A percentile compares a stretch with the other conserved stretches of the same genome.
These are phyloP conservation scores for Macrocybe sp. DNA, from an alignment of 1,284 basidiomycete genomes.

Conservation along the genomic window DNA sequence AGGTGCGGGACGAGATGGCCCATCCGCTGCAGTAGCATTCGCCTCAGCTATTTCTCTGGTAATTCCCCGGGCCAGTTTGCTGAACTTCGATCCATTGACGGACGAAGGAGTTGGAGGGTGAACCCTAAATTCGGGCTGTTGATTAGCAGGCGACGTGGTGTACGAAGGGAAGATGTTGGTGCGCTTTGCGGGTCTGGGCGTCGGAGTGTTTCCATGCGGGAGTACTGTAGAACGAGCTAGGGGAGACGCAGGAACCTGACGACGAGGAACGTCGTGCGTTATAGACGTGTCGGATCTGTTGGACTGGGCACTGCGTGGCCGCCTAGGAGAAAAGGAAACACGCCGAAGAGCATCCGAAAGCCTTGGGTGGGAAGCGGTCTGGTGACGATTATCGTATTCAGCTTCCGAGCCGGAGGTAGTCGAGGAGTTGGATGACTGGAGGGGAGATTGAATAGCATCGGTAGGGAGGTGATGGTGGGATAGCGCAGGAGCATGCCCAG, in stretches of 20 bases:
- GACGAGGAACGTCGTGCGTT: constrained; percentile 1
- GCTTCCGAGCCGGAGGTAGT: constrained; percentile 44
- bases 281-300: constrained; percentile 9
- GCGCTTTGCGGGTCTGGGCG: constrained; percentile 28
- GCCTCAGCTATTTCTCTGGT: constrained; percentile 31
- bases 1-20: not conserved
- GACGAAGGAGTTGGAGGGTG: constrained; percentile 56
- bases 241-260: constrained; percentile 20
- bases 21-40: not conserved
- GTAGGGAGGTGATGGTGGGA: constrained; percentile 18
- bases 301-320: constrained; percentile 50
- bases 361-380: constrained; percentile 41
- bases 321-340: constrained; percentile 65
- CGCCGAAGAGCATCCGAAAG: constrained; percentile 62
- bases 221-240: constrained; percentile 17
- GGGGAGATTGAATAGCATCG: constrained; percentile 31
- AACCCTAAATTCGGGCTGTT: constrained; percentile 43
- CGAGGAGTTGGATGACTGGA: constrained; percentile 34
- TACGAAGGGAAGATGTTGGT: constrained; percentile 29
- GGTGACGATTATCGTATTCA: constrained; percentile 14
- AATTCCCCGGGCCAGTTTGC: constrained; percentile 50
- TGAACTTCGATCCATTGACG: constrained; percentile 44
- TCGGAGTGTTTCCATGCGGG: constrained; percentile 23
- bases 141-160: constrained; percentile 14
- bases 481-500: constrained; percentile 38